phyloP scores from a whole-genome alignment of 495 filamentous ascomycete species.

The Lasiosphaeriaceae sp. region DNA sequence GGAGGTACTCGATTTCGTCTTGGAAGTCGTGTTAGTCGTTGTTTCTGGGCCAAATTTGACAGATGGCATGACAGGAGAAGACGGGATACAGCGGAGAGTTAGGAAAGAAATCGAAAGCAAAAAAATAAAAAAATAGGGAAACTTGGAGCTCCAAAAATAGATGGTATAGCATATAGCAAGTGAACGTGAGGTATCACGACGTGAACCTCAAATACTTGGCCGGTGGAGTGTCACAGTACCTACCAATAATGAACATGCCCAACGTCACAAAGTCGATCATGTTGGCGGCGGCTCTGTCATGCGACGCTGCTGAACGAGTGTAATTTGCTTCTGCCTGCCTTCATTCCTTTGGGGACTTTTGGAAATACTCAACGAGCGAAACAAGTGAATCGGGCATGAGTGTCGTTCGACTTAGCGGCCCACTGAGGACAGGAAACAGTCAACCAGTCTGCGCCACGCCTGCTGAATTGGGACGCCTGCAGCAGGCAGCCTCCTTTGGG shows the following conservation, averaged over 20 bases:
- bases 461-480: not conserved
- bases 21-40: conserved; percentile 19
- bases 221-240: conserved; percentile 4
- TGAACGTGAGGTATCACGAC: no score
- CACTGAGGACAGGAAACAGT: not conserved
- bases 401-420: not conserved
- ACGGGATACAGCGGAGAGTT: not conserved
- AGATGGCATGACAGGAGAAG: not conserved
- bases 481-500: not conserved
- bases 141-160: not conserved
- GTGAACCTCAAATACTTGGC: no score
- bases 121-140: not conserved
- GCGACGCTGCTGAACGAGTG: not conserved
- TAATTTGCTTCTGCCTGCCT: no score
- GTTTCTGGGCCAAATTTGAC: not conserved
- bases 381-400: no score
- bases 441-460: not conserved
- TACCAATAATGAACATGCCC: conserved; percentile 97
- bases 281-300: no score
- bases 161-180: no score
- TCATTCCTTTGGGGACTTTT: no score
- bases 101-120: not conserved
- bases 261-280: conserved; percentile 79
- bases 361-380: no score
- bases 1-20: conserved; percentile 88